Base-by-base conservation (phyloP, 2,329 filamentous ascomycete genomes). In the Golovinomyces cichoracearum region DNA sequence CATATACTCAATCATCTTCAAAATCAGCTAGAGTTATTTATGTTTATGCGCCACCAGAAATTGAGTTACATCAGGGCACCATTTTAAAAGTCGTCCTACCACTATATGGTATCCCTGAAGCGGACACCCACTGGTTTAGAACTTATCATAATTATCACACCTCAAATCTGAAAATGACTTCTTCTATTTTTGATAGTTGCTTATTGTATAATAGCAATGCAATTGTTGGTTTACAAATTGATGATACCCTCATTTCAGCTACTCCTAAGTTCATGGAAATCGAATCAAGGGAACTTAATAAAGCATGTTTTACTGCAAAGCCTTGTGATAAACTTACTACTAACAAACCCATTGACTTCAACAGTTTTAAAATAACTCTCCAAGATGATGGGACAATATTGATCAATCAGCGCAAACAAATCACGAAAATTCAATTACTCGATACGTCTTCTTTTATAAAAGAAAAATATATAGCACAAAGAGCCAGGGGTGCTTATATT, bases 401-500 rank as follows among this genome's bases (percentile, higher is more conserved):
- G 21, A 22, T 49, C 12, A 38, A 12, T 19, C 41, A 49, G 26
- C 15, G 25, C 27, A 23, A 37, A 33, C 48, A 37, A 40, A 19
- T 13, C 19, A 46, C 27, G 38, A 49, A 46, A 12, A 21, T 49
- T 13, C 10, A 26, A 22, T 23, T 40, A 33, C 19, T 49, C 25
- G n/a, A 27, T 26, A n/a, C n/a, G n/a, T 17, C 10, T 9, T 40
- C 33, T 6, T 23, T 23, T 42, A 48, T 15, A 10, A 44, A 42
- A 41, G 46, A 40, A 13, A 22, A 29, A 27, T 48, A 38, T 29
- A 40, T 48, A 26, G 23, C 15, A 41, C 46, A 48, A 27, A 37
- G 33, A 29, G 46, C 46, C 33, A 22, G 46, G 35, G 31, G 46
- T 25, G 46, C 46, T 27, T 48, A 48, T 27, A 48, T 48, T n/a